phyloP scores from a whole-genome alignment of 768 basidiomycete species.

The Boletus rubroflammeus region DNA sequence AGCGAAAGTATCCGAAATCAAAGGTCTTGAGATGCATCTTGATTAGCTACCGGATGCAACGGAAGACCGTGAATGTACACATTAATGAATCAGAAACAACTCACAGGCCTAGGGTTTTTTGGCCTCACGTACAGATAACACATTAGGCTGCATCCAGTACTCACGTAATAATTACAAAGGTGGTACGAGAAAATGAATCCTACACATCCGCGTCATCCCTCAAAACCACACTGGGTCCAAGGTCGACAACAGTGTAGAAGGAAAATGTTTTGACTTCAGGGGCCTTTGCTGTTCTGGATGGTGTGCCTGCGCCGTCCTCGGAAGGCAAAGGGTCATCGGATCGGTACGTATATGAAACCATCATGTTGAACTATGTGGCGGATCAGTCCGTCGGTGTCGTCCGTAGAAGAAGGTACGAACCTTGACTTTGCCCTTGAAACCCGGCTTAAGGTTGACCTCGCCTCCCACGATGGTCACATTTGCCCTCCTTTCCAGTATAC shows the following conservation, averaged over 20 bases:
- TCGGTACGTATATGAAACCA: constrained; percentile 90
- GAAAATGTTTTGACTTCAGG: constrained; percentile 85
- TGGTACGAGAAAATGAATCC: background rate
- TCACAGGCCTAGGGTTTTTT: too few species aligned
- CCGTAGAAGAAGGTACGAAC: constrained; percentile 40
- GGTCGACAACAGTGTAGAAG: constrained; percentile 81
- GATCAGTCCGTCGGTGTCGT: background rate
- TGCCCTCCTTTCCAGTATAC: constrained; percentile 83
- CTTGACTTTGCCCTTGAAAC: constrained; percentile 73
- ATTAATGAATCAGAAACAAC: background rate
- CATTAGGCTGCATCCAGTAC: background rate
- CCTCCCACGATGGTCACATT: constrained; percentile 88
- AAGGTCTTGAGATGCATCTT: background rate
- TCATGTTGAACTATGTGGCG: constrained; percentile 79
- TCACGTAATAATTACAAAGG: background rate
- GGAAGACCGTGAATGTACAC: background rate
- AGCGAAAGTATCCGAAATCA: too few species aligned
- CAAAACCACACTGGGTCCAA: constrained; percentile 66
- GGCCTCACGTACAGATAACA: background rate
- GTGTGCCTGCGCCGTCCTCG: constrained; percentile 53
- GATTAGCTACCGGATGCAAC: background rate
- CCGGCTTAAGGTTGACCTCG: constrained; percentile 81
- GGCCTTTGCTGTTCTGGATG: constrained; percentile 43
- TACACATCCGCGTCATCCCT: constrained; percentile 44
- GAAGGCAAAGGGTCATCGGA: constrained; percentile 79